Evolutionary conservation across 2,329 filamentous ascomycete species (phyloP).

Genomic region (Fusarium torulosum): DNA sequence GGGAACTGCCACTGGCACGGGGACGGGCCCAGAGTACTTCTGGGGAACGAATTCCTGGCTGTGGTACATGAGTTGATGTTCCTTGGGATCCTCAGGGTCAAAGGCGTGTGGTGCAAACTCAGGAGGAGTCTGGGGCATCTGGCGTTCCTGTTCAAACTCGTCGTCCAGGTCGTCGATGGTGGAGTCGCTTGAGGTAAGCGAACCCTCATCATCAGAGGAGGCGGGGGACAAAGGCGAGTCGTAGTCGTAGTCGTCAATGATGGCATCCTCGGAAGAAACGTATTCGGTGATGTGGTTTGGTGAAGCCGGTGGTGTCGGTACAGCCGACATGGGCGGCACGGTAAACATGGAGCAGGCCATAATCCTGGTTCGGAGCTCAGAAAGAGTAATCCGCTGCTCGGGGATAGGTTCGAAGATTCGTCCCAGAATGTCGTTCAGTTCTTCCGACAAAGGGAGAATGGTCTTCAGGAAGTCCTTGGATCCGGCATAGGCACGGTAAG

Average conservation of each 20-base stretch:
- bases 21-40: conserved; percentile 58
- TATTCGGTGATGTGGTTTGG: conserved; percentile 60
- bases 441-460: conserved; percentile 90
- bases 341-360: conserved; percentile 82
- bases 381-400: conserved; percentile 81
- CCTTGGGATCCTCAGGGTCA: conserved; percentile 61
- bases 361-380: conserved; percentile 83
- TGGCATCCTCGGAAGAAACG: conserved; percentile 62
- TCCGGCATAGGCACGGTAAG: conserved; percentile 90
- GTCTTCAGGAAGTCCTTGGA: conserved; percentile 90
- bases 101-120: conserved; percentile 60
- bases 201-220: conserved; percentile 68
- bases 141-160: conserved; percentile 61
- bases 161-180: conserved; percentile 66
- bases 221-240: conserved; percentile 64
- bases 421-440: conserved; percentile 88
- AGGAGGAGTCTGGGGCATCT: conserved; percentile 54
- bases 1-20: conserved; percentile 44
- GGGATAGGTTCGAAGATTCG: conserved; percentile 91
- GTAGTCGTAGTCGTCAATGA: conserved; percentile 59
- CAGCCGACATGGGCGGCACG: conserved; percentile 53
- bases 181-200: conserved; percentile 66
- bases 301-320: conserved; percentile 58
- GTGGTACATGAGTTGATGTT: conserved; percentile 56
- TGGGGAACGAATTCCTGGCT: conserved; percentile 62